Conservation (phyloP, 352 stramenopile genomes). For the Globisporangium sylvaticum region DNA sequence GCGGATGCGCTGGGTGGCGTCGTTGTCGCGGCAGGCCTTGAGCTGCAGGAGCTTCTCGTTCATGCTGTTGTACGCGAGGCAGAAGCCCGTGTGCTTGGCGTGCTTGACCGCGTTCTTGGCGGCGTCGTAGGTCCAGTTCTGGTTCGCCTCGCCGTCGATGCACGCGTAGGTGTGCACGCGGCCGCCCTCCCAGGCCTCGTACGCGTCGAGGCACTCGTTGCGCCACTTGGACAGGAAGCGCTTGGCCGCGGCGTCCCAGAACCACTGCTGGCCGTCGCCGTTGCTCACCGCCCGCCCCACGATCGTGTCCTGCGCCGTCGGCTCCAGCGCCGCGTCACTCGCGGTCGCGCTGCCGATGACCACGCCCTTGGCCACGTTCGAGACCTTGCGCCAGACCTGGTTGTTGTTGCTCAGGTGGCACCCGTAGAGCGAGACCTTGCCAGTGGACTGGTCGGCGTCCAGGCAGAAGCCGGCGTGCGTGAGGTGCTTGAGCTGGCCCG, state of each 20-base stretch:
- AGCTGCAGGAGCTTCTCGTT: constrained; percentile 42
- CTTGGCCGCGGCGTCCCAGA: constrained; percentile 42
- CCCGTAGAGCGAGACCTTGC: constrained; percentile 37
- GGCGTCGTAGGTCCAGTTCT: constrained; percentile 54
- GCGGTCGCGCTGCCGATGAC: constrained; percentile 24
- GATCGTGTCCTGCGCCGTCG: constrained; percentile 28
- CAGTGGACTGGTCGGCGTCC: constrained; percentile 38
- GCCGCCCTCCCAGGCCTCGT: constrained; percentile 50
- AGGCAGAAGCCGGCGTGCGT: constrained; percentile 55
- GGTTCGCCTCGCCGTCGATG: constrained; percentile 47
- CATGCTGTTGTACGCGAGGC: constrained; percentile 43
- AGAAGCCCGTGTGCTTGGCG: constrained; percentile 42
- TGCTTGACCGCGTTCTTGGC: constrained; percentile 40
- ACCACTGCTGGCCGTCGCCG: constrained; percentile 35
- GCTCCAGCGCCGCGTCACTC: constrained; percentile 27
- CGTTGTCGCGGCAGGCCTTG: constrained; percentile 36
- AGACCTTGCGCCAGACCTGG: constrained; percentile 41
- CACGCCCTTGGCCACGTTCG: constrained; percentile 26
- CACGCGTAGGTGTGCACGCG: constrained; percentile 55
- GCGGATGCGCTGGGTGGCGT: constrained; percentile 40
- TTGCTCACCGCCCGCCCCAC: constrained; percentile 17
- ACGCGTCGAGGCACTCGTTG: constrained; percentile 56
- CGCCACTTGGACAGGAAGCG: constrained; percentile 38
- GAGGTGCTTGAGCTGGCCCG: constrained; percentile 40
- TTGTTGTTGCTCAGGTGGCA: constrained; percentile 62